Evolutionary conservation across 2,329 filamentous ascomycete genomes (phyloP).

Genomic region (Metarhizium guizhouense): DNA sequence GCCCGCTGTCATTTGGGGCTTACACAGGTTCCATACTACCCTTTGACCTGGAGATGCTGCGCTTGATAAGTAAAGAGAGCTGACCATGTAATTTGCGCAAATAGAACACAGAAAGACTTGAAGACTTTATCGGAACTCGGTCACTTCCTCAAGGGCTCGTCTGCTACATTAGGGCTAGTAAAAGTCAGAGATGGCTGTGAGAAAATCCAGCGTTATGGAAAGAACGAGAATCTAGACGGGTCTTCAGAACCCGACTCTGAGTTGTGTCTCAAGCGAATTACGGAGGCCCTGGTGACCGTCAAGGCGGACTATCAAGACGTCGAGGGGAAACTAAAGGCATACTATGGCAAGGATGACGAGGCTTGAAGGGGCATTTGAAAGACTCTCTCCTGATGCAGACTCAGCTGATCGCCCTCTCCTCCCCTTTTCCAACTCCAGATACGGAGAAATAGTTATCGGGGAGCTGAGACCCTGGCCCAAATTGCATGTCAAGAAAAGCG

Average conservation of each 20-base stretch:
- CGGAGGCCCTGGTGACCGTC: constrained; percentile 58
- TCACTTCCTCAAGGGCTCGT: constrained; percentile 96
- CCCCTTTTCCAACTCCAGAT: neutral
- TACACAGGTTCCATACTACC: neutral
- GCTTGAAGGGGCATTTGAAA: constrained; percentile 8
- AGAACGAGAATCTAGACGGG: constrained; percentile 71
- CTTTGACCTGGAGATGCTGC: neutral
- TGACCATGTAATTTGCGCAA: neutral
- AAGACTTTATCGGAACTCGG: constrained; percentile 71
- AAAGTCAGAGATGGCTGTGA: constrained; percentile 92
- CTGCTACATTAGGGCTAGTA: constrained; percentile 81
- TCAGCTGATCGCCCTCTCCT: neutral
- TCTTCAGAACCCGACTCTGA: constrained; percentile 56
- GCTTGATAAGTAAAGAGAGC: neutral
- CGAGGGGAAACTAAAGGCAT: constrained; percentile 59
- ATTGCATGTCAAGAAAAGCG: neutral
- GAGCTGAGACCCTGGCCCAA: neutral
- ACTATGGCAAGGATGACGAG: constrained; percentile 36
- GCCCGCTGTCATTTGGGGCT: neutral
- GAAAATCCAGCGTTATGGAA: constrained; percentile 91
- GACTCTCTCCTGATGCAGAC: neutral
- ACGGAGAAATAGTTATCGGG: neutral
- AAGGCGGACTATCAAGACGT: constrained; percentile 71
- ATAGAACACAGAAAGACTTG: constrained; percentile 60
- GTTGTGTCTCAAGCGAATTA: constrained; percentile 61